These are phyloP conservation scores for Monilinia aucupariae DNA, from an alignment of 2,329 filamentous ascomycete species.

Conservation along the genomic window DNA sequence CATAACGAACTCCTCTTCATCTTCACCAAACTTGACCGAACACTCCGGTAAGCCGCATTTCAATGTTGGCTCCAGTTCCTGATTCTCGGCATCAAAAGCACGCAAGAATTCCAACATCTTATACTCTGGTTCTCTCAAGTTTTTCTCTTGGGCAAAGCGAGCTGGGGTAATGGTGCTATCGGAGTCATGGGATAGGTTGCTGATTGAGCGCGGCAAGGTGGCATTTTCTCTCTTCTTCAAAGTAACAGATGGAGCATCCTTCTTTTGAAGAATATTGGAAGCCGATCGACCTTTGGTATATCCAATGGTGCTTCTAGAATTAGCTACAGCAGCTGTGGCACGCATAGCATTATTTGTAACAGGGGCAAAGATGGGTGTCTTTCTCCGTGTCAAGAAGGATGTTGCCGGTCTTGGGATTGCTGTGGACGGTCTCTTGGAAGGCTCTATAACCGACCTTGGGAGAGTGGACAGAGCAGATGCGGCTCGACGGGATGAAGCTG, in stretches of 20 bases:
- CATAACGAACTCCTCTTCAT: conserved; percentile 52
- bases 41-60: conserved; percentile 30
- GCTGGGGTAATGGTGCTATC: conserved; percentile 47
- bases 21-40: conserved; percentile 37
- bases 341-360: conserved; percentile 45
- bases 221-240: conserved; percentile 16
- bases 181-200: conserved; percentile 38
- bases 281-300: conserved; percentile 70
- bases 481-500: conserved; percentile 50
- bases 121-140: conserved; percentile 33
- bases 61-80: conserved; percentile 36
- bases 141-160: conserved; percentile 37
- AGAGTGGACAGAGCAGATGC: conserved; percentile 47
- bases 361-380: conserved; percentile 41
- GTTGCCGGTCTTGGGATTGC: conserved; percentile 34
- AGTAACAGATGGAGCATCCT: conserved; percentile 8
- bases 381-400: conserved; percentile 20
- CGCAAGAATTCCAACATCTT: conserved; percentile 50
- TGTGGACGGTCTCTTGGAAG: conserved; percentile 34
- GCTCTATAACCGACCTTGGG: conserved; percentile 31
- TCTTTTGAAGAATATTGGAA: conserved; percentile 37
- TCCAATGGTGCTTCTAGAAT: conserved; percentile 76
- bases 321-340: conserved; percentile 56
- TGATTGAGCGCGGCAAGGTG: conserved; percentile 26
- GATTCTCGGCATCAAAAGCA: conserved; percentile 50